Conservation (phyloP, 192 early-diverging fungal species). For the Oehlia diaphana region DNA sequence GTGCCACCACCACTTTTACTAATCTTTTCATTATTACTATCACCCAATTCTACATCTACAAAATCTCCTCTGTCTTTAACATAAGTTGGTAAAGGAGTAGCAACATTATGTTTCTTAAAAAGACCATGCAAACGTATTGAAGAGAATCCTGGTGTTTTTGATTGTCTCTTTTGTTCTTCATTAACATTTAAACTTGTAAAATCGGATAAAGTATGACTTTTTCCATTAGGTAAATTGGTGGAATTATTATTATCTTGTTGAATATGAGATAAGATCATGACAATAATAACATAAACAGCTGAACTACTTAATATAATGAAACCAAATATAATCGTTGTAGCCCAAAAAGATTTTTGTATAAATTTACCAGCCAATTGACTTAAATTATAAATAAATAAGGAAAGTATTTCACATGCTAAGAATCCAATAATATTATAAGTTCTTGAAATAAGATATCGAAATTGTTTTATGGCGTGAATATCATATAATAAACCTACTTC, state of each 20-base stretch:
- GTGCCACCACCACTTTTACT: background rate
- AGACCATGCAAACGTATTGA: background rate
- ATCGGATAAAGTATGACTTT: background rate
- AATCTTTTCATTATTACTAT: background rate
- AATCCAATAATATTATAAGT: background rate
- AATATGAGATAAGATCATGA: background rate
- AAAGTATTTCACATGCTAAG: background rate
- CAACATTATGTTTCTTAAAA: background rate
- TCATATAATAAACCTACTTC: background rate
- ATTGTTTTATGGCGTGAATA: background rate
- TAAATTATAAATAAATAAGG: background rate
- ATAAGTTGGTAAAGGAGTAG: background rate
- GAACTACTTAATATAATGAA: background rate
- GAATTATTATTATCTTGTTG: background rate
- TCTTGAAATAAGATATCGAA: background rate
- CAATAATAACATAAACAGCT: background rate
- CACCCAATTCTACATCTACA: background rate
- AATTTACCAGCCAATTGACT: background rate
- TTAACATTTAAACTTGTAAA: background rate
- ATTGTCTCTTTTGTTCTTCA: background rate
- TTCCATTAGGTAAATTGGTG: background rate
- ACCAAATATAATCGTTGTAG: background rate
- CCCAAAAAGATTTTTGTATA: background rate
- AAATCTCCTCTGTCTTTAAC: background rate
- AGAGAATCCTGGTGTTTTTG: background rate